Conservation (phyloP, 352 stramenopile genomes). For the Phytophthora hybrid region DNA sequence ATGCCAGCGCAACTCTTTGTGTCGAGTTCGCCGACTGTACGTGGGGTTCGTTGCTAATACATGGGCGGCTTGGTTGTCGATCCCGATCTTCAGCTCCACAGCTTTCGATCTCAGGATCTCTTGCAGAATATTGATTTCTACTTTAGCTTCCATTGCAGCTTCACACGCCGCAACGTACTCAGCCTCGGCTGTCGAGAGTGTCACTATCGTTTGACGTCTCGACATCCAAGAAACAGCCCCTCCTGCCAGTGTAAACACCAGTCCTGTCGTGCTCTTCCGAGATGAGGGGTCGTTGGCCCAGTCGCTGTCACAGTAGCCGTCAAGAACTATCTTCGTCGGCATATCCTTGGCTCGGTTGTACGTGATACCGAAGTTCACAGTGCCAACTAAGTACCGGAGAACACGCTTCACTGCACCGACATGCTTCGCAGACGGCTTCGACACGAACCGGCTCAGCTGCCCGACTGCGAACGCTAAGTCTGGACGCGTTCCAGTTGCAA, state of each 20-base stretch:
- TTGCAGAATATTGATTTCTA: no score
- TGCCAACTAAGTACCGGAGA: neutral
- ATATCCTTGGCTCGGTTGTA: neutral
- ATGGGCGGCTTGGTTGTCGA: no score
- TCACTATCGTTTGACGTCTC: no score
- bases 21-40: no score
- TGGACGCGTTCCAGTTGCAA: neutral
- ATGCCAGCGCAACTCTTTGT: no score
- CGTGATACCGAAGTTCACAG: neutral
- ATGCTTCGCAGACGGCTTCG: neutral
- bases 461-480: neutral
- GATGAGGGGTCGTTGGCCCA: neutral
- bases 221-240: neutral
- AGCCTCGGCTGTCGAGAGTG: no score
- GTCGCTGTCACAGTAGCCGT: neutral
- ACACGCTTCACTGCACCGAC: neutral
- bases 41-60: no score
- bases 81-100: no score
- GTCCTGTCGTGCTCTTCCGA: neutral
- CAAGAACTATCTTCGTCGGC: neutral
- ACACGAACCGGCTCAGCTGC: neutral
- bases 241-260: neutral
- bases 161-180: no score
- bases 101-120: no score
- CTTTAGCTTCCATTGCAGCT: no score